Conservation (phyloP, 1,139 yeast genomes). For the Saccharomyces hybrid region DNA sequence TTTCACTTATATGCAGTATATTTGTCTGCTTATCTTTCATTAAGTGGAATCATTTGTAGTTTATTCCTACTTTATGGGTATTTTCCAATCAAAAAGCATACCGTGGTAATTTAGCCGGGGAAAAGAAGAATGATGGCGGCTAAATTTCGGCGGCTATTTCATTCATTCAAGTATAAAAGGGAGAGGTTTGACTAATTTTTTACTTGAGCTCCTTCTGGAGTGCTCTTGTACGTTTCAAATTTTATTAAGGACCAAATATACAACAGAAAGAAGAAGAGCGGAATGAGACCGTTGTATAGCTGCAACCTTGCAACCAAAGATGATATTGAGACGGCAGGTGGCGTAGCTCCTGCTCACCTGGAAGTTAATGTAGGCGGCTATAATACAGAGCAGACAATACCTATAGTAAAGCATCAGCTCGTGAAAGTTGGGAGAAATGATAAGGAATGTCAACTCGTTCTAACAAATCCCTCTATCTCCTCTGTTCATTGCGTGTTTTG, state of each 20-base stretch:
- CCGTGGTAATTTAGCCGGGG: not conserved
- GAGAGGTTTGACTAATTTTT: not conserved
- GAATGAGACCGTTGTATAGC: not conserved
- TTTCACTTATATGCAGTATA: not conserved
- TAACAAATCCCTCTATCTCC: slow-evolving; percentile 36
- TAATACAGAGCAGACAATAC: not conserved
- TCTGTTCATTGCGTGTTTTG: slow-evolving; percentile 41
- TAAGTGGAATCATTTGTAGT: not conserved
- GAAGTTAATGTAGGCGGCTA: not conserved
- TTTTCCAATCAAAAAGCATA: not conserved
- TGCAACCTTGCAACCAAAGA: not conserved
- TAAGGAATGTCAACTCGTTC: slow-evolving; percentile 26
- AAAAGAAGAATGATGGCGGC: not conserved
- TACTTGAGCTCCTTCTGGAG: not conserved
- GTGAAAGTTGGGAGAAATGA: slow-evolving; percentile 33
- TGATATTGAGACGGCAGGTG: not conserved
- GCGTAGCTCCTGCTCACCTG: not conserved
- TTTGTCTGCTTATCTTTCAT: not conserved
- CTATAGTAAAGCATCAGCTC: slow-evolving; percentile 15
- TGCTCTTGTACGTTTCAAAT: not conserved
- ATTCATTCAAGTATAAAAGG: not conserved
- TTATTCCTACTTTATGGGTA: too few relatives aligned
- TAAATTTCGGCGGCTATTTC: not conserved
- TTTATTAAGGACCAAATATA: not conserved
- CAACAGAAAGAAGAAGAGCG: not conserved